phyloP scores from a whole-genome alignment of 2,329 filamentous ascomycete genomes.

The Trichoderma gracile region DNA sequence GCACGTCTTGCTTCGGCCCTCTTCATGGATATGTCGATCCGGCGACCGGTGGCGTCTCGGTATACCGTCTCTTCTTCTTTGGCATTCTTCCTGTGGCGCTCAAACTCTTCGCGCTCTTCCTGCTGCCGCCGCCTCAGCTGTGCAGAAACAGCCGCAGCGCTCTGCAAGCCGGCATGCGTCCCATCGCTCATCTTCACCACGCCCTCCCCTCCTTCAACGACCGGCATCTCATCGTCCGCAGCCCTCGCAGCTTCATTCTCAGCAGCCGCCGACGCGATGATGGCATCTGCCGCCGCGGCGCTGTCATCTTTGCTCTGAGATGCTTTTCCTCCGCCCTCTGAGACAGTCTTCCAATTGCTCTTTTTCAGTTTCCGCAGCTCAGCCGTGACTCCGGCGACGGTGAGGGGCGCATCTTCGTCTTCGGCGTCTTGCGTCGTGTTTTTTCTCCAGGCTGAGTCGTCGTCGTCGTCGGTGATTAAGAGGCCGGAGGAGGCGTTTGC shows the following conservation, averaged over 20 bases:
- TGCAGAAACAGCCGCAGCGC: slow-evolving; percentile 72
- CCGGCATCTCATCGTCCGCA: slow-evolving; percentile 52
- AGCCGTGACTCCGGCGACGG: slow-evolving; percentile 53
- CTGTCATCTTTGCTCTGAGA: slow-evolving; percentile 42
- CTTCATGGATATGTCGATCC: slow-evolving; percentile 90
- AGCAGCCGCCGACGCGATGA: slow-evolving; percentile 70
- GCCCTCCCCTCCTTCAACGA: slow-evolving; percentile 48
- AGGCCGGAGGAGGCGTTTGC: slow-evolving; percentile 51
- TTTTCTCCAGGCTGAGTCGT: slow-evolving; percentile 55
- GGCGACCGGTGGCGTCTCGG: slow-evolving; percentile 89
- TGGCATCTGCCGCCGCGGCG: slow-evolving; percentile 67
- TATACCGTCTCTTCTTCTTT: slow-evolving; percentile 82
- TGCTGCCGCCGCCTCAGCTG: slow-evolving; percentile 66
- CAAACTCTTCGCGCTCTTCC: slow-evolving; percentile 59
- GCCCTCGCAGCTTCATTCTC: slow-evolving; percentile 58
- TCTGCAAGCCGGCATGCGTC: slow-evolving; percentile 83
- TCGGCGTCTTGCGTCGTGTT: slow-evolving; percentile 48
- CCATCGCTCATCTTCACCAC: slow-evolving; percentile 80
- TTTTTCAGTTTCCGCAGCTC: slow-evolving; percentile 76
- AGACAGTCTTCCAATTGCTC: slow-evolving; percentile 76
- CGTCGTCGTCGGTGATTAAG: slow-evolving; percentile 66
- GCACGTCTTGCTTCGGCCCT: slow-evolving; percentile 76
- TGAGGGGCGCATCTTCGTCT: slow-evolving; percentile 54
- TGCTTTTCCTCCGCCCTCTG: slow-evolving; percentile 40
- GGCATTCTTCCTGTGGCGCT: slow-evolving; percentile 44